A percentile compares a stretch with the other conserved stretches of the same genome.
Conservation (phyloP, 225 moss, liverwort and hornwort genomes). For the Ulota crispa region DNA sequence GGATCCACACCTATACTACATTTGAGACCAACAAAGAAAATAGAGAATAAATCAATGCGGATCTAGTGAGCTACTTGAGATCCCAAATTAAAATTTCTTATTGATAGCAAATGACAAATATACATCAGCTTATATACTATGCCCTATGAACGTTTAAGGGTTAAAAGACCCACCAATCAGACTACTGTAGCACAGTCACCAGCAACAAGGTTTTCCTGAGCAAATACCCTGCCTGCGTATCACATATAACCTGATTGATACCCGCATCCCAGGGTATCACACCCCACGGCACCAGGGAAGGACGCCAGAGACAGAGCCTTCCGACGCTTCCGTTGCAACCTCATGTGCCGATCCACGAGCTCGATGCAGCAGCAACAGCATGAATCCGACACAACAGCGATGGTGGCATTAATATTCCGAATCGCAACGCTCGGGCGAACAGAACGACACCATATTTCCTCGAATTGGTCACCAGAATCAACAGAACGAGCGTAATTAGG, state of each 20-base stretch:
- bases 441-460: background rate
- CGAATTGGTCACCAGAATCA: background rate
- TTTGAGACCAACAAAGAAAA: no score
- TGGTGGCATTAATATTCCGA: background rate
- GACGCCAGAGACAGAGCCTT: background rate
- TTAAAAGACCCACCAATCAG: no score
- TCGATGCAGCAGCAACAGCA: constrained; percentile 6
- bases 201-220: background rate
- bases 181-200: no score
- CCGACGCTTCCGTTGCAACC: constrained; percentile 21
- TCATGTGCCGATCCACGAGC: constrained; percentile 14
- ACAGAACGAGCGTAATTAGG: constrained; percentile 16
- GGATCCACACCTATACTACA: no score
- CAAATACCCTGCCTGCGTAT: background rate
- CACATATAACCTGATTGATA: background rate
- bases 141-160: no score
- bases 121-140: no score
- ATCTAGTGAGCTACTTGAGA: no score
- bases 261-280: background rate
- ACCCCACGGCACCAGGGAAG: background rate
- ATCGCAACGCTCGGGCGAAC: background rate
- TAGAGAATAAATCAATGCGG: no score
- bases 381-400: background rate
- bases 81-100: no score
- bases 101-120: no score